Evolutionary conservation across 768 basidiomycete species (phyloP).

Genomic region (Lanmaoa pseudosensibilis): DNA sequence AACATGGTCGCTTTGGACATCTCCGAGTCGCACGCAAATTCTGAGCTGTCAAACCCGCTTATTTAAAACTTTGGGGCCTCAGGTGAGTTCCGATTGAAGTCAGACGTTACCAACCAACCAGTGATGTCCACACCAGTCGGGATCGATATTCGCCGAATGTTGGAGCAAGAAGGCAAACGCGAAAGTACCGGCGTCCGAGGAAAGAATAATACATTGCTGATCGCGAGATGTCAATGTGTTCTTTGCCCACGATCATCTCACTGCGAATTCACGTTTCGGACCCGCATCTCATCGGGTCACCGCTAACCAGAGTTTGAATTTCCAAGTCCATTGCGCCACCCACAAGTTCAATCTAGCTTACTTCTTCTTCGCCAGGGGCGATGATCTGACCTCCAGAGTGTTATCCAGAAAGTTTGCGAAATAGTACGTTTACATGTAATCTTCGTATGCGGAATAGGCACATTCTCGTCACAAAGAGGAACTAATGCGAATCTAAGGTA

Average conservation of each 20-base stretch:
- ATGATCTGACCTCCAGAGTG: no score
- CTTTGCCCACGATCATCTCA: neutral
- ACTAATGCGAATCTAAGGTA: neutral
- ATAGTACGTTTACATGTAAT: neutral
- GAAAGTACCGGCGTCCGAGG: constrained; percentile 2
- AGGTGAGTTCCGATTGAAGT: no score
- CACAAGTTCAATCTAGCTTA: neutral
- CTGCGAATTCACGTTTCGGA: neutral
- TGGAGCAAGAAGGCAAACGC: neutral
- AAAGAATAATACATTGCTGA: neutral
- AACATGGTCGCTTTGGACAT: no score
- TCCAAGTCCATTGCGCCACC: neutral
- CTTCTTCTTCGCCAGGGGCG: neutral
- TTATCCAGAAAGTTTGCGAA: neutral
- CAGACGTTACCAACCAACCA: no score
- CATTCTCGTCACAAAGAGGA: neutral
- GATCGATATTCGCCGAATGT: neutral
- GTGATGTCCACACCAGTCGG: neutral
- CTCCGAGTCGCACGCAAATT: no score
- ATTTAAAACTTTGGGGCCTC: no score
- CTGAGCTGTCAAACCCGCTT: no score
- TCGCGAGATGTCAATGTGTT: no score
- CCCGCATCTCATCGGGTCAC: neutral
- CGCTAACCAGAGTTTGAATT: neutral
- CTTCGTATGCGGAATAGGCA: neutral